A percentile compares a stretch with the other conserved stretches of the same genome.
These are phyloP conservation scores for Teratosphaeriaceae sp. DNA, from an alignment of 2,329 filamentous ascomycete genomes.

Conservation along the genomic window DNA sequence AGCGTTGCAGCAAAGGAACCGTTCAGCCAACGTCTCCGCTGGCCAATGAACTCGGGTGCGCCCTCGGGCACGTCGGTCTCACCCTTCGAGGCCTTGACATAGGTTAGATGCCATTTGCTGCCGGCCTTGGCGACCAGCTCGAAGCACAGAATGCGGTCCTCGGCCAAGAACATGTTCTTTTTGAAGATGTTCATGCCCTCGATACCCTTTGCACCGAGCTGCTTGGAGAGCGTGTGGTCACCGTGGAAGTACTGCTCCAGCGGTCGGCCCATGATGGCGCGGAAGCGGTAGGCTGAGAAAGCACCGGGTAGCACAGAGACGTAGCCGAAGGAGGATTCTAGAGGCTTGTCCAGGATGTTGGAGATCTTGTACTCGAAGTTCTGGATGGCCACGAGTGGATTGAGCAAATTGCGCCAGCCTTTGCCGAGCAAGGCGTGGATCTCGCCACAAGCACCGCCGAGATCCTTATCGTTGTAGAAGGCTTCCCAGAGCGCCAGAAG, in stretches of 20 bases:
- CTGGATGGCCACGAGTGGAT: conserved; percentile 93
- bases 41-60: conserved; percentile 92
- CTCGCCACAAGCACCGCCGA: conserved; percentile 96
- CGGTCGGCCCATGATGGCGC: conserved; percentile 95
- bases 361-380: conserved; percentile 99
- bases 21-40: conserved; percentile 98
- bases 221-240: conserved; percentile 93
- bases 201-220: conserved; percentile 97
- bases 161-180: conserved; percentile 99
- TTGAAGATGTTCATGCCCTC: conserved; percentile 99
- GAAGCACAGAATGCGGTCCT: conserved; percentile 99
- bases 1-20: conserved; percentile 96
- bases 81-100: conserved; percentile 98
- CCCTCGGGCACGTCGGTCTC: conserved; percentile 98
- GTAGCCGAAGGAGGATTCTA: conserved; percentile 96
- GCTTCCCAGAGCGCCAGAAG: conserved; percentile 92
- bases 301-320: conserved; percentile 97
- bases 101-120: conserved; percentile 97
- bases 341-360: conserved; percentile 97
- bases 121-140: conserved; percentile 97
- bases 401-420: conserved; percentile 84
- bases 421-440: conserved; percentile 97
- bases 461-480: conserved; percentile 99
- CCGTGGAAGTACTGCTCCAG: conserved; percentile 99
- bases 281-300: conserved; percentile 89